phyloP scores from a whole-genome alignment of 345 rosid genomes.

The Dovyalis caffra region DNA sequence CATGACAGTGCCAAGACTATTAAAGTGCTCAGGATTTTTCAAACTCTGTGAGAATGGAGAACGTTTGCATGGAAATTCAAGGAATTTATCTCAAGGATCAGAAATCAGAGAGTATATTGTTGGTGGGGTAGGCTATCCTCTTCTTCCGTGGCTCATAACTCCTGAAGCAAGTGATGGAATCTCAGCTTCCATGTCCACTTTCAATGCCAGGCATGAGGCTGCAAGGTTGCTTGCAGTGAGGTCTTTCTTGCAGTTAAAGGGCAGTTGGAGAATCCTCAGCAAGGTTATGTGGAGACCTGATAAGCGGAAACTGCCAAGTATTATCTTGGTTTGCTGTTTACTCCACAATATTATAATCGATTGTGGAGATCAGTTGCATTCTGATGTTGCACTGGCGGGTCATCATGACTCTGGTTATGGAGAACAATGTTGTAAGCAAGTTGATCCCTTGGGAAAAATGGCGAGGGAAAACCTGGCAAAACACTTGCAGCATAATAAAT shows the following conservation, averaged over 20 bases:
- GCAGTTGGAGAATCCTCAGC: conserved; percentile 92
- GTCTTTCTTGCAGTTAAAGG: conserved; percentile 72
- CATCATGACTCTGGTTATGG: conserved; percentile 75
- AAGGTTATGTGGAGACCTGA: conserved; percentile 98
- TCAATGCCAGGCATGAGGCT: conserved; percentile 54
- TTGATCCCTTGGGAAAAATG: conserved; percentile 52
- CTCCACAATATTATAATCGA: conserved; percentile 85
- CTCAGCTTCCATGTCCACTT: conserved; percentile 34
- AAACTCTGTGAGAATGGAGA: conserved; percentile 62
- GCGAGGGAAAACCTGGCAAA: conserved; percentile 56
- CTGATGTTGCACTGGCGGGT: conserved; percentile 59
- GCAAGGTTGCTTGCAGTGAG: conserved; percentile 69
- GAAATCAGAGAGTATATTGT: conserved; percentile 70
- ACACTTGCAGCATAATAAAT: conserved; percentile 38
- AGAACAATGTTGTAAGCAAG: conserved; percentile 62
- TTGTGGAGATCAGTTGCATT: conserved; percentile 64
- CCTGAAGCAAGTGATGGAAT: conserved; percentile 48
- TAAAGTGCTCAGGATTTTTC: conserved; percentile 74
- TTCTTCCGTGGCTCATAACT: conserved; percentile 89
- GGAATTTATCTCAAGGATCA: conserved; percentile 34
- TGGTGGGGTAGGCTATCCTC: conserved; percentile 78
- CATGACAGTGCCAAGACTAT: conserved; percentile 41
- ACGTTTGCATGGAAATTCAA: conserved; percentile 56
- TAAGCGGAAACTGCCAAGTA: conserved; percentile 82
- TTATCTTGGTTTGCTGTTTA: conserved; percentile 80